Evolutionary conservation across 2,329 filamentous ascomycete genomes (phyloP).

Genomic region (Trichoderma brevicompactum): DNA sequence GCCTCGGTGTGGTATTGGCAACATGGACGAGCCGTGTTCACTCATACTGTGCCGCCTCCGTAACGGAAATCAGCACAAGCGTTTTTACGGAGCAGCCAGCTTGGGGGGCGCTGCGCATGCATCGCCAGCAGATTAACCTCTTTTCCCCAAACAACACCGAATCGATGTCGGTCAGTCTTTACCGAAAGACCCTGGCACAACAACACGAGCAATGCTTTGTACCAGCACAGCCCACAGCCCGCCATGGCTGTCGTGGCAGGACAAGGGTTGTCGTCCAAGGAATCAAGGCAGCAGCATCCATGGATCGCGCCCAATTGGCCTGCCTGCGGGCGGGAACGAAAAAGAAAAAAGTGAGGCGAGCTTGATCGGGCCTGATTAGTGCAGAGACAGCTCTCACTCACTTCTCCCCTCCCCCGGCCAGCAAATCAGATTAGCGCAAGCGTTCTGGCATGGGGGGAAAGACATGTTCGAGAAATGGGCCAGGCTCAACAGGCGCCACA

Average conservation of each 20-base stretch:
- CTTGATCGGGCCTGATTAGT: not conserved
- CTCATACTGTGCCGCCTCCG: too few species aligned
- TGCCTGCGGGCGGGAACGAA: not conserved
- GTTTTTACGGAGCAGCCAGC: too few species aligned
- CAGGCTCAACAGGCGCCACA: too few species aligned
- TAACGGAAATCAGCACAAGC: too few species aligned
- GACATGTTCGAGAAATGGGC: not conserved
- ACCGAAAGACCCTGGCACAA: too few species aligned
- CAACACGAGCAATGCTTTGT: too few species aligned
- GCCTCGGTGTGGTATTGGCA: too few species aligned
- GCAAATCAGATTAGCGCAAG: slow-evolving; percentile 1
- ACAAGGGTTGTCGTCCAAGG: not conserved
- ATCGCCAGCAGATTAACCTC: too few species aligned
- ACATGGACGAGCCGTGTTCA: too few species aligned
- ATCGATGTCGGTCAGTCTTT: too few species aligned
- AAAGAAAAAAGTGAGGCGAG: slow-evolving; percentile 7
- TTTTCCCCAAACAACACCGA: too few species aligned
- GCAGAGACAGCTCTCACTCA: not conserved
- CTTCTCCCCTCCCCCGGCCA: not conserved
- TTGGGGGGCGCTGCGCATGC: too few species aligned
- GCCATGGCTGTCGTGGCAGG: not conserved
- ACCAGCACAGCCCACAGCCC: not conserved
- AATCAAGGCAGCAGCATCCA: not conserved
- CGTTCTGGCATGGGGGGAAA: not conserved
- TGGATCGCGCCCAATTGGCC: not conserved